Conservation (phyloP, 805 yeast genomes). For the Suhomyces sp. region DNA sequence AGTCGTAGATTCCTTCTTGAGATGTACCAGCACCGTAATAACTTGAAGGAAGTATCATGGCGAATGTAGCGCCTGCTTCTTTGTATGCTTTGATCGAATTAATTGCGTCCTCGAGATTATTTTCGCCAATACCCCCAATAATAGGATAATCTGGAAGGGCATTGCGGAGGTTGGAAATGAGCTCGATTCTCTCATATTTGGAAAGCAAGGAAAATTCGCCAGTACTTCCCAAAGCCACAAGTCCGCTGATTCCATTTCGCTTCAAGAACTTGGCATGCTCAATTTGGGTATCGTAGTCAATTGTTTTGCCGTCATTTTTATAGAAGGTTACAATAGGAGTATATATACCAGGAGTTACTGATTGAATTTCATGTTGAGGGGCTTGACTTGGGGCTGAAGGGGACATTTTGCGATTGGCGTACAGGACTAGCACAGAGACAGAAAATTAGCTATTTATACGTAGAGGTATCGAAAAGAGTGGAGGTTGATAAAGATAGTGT, state of each 20-base stretch:
- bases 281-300: conserved; percentile 46
- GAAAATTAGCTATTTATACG: neutral
- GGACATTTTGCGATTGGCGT: neutral
- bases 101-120: conserved; percentile 44
- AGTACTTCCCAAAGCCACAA: conserved; percentile 51
- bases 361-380: neutral
- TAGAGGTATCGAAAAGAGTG: neutral
- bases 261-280: conserved; percentile 43
- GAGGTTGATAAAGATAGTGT: neutral
- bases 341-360: conserved; percentile 41
- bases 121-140: conserved; percentile 49
- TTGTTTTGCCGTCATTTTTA: conserved; percentile 37
- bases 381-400: neutral
- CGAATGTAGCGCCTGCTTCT: conserved; percentile 38
- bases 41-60: conserved; percentile 43
- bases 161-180: conserved; percentile 31
- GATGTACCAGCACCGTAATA: conserved; percentile 47
- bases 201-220: conserved; percentile 55
- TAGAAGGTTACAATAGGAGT: conserved; percentile 56
- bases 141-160: conserved; percentile 41
- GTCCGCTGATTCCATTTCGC: conserved; percentile 46
- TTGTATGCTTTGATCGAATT: conserved; percentile 35
- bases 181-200: conserved; percentile 39
- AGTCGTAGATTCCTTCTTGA: conserved; percentile 47
- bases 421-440: neutral